Conservation (phyloP, 352 stramenopile genomes). For the Elongisporangium anandrum region DNA sequence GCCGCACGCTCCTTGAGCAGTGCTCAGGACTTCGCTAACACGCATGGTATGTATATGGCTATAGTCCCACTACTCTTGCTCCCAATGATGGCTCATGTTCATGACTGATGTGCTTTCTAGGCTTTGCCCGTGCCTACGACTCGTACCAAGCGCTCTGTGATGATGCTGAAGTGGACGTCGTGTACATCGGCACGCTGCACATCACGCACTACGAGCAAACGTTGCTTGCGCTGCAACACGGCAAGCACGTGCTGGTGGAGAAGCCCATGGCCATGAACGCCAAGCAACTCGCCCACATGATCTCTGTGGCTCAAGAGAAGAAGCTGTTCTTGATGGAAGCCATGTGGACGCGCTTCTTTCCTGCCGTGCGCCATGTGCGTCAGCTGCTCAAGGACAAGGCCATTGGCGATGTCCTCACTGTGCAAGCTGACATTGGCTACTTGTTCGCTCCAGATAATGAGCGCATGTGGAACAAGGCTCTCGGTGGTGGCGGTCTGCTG, state of each 20-base stretch:
- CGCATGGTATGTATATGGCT: slow-evolving; percentile 29
- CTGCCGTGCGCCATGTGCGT: slow-evolving; percentile 48
- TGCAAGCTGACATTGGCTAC: slow-evolving; percentile 74
- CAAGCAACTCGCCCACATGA: slow-evolving; percentile 67
- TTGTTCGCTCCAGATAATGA: slow-evolving; percentile 36
- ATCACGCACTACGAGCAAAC: slow-evolving; percentile 76
- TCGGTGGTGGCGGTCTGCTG: slow-evolving; percentile 64
- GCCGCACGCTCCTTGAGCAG: slow-evolving; percentile 40
- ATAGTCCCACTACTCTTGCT: no score
- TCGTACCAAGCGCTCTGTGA: slow-evolving; percentile 82
- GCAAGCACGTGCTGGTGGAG: slow-evolving; percentile 92
- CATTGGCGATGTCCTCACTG: slow-evolving; percentile 67
- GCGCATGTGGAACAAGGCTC: slow-evolving; percentile 61
- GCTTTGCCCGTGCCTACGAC: slow-evolving; percentile 59
- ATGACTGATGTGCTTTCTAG: slow-evolving; percentile 15
- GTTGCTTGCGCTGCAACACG: slow-evolving; percentile 64
- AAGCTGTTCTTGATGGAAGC: slow-evolving; percentile 74
- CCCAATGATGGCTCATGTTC: background rate
- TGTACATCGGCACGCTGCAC: slow-evolving; percentile 93
- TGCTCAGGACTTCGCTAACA: slow-evolving; percentile 38
- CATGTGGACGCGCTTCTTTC: slow-evolving; percentile 80
- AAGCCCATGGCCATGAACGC: slow-evolving; percentile 91
- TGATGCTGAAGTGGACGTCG: slow-evolving; percentile 83
- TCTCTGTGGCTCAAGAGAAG: slow-evolving; percentile 55
- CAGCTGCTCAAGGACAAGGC: slow-evolving; percentile 42